A percentile compares a stretch with the other conserved stretches of the same genome.
These are phyloP conservation scores for Huntiella savannae DNA, from an alignment of 2,329 filamentous ascomycete species.

Conservation along the genomic window DNA sequence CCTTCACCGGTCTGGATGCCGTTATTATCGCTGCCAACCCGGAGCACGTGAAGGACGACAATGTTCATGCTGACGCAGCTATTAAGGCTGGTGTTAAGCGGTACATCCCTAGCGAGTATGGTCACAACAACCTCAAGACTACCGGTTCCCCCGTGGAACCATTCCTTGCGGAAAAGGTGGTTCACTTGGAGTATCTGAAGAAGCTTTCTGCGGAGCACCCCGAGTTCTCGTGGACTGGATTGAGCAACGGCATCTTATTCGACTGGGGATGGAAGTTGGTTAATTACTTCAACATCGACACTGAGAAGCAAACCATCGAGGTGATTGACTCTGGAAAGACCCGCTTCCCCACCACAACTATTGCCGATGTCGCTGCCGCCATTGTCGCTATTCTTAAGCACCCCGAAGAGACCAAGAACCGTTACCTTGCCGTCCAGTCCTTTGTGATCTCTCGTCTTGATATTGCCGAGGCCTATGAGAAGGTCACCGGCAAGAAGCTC, in stretches of 20 bases:
- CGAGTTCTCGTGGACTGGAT: conserved; percentile 29
- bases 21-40: conserved; percentile 23
- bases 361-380: conserved; percentile 27
- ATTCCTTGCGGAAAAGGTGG: conserved; percentile 31
- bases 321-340: conserved; percentile 32
- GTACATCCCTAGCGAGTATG: conserved; percentile 42
- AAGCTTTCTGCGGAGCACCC: conserved; percentile 21
- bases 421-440: conserved; percentile 26
- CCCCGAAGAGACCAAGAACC: conserved; percentile 34
- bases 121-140: conserved; percentile 16
- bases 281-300: conserved; percentile 21
- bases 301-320: conserved; percentile 21
- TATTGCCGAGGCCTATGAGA: conserved; percentile 27
- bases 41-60: conserved; percentile 22
- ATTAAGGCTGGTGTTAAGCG: conserved; percentile 39
- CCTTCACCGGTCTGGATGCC: conserved; percentile 37
- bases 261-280: conserved; percentile 29
- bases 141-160: conserved; percentile 18
- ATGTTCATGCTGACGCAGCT: conserved; percentile 36
- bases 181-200: conserved; percentile 22
- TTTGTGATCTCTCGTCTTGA: conserved; percentile 26
- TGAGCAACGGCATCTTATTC: conserved; percentile 26
- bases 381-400: conserved; percentile 30
- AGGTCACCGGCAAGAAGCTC: conserved; percentile 24
- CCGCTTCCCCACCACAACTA: conserved; percentile 28